Conservation (phyloP, 2,329 filamentous ascomycete species). For the Pezicula carpinea region DNA sequence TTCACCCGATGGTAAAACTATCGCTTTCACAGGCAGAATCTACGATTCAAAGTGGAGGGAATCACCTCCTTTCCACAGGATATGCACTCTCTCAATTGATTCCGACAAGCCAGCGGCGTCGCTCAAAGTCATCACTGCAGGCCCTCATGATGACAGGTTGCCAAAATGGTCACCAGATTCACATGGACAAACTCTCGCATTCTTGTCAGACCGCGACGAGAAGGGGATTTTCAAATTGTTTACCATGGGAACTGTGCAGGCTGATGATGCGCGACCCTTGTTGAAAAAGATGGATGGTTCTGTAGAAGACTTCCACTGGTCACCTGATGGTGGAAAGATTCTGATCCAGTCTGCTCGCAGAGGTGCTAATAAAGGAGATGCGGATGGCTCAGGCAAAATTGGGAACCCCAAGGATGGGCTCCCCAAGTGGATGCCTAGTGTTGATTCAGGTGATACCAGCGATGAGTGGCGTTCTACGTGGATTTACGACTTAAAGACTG, state of each 20-base stretch:
- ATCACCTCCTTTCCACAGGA: no score
- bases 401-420: conserved; percentile 27
- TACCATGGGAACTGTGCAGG: not conserved
- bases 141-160: not conserved
- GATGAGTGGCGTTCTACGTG: not conserved
- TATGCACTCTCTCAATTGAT: not conserved
- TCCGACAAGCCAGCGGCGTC: not conserved
- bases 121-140: not conserved
- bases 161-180: conserved; percentile 3
- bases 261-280: not conserved
- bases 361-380: conserved; percentile 1
- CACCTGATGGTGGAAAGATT: conserved; percentile 1
- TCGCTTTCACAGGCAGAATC: conserved; percentile 1
- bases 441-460: not conserved
- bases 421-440: conserved; percentile 1
- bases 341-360: conserved; percentile 1
- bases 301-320: conserved; percentile 5
- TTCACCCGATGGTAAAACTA: not conserved
- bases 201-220: conserved; percentile 1
- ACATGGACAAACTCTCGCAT: conserved; percentile 2
- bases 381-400: conserved; percentile 1
- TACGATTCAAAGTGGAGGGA: not conserved
- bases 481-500: not conserved
- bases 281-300: not conserved
- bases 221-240: conserved; percentile 3